phyloP scores from a whole-genome alignment of 139 green algal genomes.

The Chlamydomonas sp. region DNA sequence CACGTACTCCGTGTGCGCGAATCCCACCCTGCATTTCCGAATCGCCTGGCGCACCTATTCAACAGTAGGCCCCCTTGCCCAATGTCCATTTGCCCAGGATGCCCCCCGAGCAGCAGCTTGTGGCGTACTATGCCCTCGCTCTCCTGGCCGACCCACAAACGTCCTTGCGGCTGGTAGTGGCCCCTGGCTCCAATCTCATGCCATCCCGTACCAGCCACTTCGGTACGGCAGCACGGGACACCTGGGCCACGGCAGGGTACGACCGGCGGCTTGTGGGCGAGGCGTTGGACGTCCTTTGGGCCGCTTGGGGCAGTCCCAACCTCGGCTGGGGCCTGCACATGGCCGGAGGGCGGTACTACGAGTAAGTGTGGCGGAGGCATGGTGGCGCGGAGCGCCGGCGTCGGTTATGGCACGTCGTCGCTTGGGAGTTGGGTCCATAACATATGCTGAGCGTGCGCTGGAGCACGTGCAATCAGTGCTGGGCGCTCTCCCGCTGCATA shows the following conservation, averaged over 20 bases:
- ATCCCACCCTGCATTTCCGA: no score
- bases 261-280: not conserved
- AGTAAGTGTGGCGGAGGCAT: not conserved
- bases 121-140: conserved; percentile 11
- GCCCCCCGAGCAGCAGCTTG: not conserved
- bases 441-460: not conserved
- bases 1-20: no score
- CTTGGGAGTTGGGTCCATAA: not conserved
- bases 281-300: not conserved
- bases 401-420: not conserved
- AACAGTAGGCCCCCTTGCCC: not conserved
- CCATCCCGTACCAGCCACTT: conserved; percentile 22
- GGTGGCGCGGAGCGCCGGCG: not conserved
- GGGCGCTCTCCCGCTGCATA: no score
- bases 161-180: not conserved
- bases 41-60: not conserved
- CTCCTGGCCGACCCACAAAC: not conserved
- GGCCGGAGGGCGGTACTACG: not conserved
- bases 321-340: conserved; percentile 15
- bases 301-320: not conserved
- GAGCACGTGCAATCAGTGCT: no score
- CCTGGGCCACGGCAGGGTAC: conserved; percentile 11
- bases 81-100: no score
- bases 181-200: not conserved
- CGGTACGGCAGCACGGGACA: not conserved